Evolutionary conservation across 2,329 filamentous ascomycete species (phyloP).

Genomic region (Aspergillus costaricaensis): DNA sequence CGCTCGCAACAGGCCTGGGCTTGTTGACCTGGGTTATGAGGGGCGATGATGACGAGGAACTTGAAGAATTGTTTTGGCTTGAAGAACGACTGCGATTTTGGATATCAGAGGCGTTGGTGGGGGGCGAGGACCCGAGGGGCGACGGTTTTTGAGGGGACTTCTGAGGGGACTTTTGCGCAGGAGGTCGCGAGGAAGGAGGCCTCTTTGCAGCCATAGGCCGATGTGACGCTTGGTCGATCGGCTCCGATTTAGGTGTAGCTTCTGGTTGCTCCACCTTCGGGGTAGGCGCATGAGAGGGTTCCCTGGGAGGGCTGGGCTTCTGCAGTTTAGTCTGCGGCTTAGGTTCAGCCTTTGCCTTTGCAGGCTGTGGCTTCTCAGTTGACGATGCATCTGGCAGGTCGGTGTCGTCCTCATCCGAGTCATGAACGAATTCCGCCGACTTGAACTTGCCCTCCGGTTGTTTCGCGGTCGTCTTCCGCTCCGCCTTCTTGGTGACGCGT

Average conservation of each 20-base stretch:
- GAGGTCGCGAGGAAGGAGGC: conserved; percentile 39
- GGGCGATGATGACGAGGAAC: conserved; percentile 51
- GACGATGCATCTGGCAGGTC: conserved; percentile 41
- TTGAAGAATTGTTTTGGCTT: conserved; percentile 46
- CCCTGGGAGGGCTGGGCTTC: conserved; percentile 22
- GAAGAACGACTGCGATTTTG: conserved; percentile 48
- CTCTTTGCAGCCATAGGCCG: conserved; percentile 41
- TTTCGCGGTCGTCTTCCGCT: conserved; percentile 40
- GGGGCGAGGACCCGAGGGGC: conserved; percentile 62
- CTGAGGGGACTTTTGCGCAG: conserved; percentile 52
- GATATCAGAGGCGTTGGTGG: conserved; percentile 62
- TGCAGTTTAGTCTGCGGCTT: conserved; percentile 21
- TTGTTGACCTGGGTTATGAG: conserved; percentile 43
- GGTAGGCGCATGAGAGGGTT: conserved; percentile 24
- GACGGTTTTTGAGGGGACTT: conserved; percentile 62
- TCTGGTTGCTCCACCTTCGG: conserved; percentile 30
- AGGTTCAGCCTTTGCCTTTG: conserved; percentile 22
- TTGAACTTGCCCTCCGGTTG: conserved; percentile 51
- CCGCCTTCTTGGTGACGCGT: conserved; percentile 50
- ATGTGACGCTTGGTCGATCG: conserved; percentile 22
- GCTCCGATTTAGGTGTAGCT: conserved; percentile 27
- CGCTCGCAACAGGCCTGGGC: conserved; percentile 24
- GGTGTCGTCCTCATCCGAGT: conserved; percentile 53
- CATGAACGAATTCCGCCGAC: conserved; percentile 56
- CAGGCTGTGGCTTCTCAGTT: conserved; percentile 21